A percentile compares a stretch with the other conserved stretches of the same genome.
phyloP scores from a whole-genome alignment of 441 rosid species.

The Aquilaria agallochum region DNA sequence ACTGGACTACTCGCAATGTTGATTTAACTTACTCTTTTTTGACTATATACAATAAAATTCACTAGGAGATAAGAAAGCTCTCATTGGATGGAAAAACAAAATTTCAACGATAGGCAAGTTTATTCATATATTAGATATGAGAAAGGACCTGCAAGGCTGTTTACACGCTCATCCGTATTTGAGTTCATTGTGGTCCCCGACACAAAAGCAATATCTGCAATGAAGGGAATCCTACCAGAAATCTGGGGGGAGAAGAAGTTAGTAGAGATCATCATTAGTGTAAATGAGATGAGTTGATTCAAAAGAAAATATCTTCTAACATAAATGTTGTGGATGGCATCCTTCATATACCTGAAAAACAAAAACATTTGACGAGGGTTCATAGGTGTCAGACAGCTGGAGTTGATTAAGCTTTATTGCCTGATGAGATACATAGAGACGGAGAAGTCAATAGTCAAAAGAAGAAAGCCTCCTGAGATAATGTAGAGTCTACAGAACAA shows the following conservation, averaged over 20 bases:
- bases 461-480: neutral
- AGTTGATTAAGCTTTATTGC: slow-evolving; percentile 53
- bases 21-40: too few relatives aligned
- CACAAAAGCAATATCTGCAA: slow-evolving; percentile 71
- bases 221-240: slow-evolving; percentile 71
- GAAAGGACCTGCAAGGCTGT: slow-evolving; percentile 71
- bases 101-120: too few relatives aligned
- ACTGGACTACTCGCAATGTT: too few relatives aligned
- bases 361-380: slow-evolving; percentile 68
- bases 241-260: slow-evolving; percentile 41
- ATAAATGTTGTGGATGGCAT: slow-evolving; percentile 9
- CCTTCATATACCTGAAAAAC: slow-evolving; percentile 72
- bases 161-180: slow-evolving; percentile 61
- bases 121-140: neutral
- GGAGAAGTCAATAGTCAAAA: slow-evolving; percentile 10
- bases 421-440: slow-evolving; percentile 37
- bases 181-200: slow-evolving; percentile 62
- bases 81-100: too few relatives aligned
- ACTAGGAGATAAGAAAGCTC: too few relatives aligned
- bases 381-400: slow-evolving; percentile 70
- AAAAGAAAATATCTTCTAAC: slow-evolving; percentile 10
- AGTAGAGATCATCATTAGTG: slow-evolving; percentile 14
- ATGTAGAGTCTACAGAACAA: neutral
- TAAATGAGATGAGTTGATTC: slow-evolving; percentile 3
- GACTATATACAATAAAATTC: too few relatives aligned